These are phyloP conservation scores for Plectosphaerella plurivora DNA, from an alignment of 2,329 filamentous ascomycete species.

Conservation along the genomic window DNA sequence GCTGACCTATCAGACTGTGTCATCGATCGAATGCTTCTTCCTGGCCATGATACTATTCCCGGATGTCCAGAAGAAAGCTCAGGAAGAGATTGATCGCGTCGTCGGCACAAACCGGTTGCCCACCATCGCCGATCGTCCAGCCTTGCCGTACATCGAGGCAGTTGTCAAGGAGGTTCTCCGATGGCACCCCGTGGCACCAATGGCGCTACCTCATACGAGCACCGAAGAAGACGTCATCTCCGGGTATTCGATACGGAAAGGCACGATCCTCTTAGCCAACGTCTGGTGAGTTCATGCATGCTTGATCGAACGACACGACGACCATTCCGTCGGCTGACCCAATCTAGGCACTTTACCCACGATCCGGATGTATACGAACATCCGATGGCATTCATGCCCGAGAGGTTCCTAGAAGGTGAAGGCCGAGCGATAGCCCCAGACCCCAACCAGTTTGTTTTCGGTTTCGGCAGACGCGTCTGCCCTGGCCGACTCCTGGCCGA, in stretches of 20 bases:
- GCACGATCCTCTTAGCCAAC: conserved; percentile 37
- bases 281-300: conserved; percentile 40
- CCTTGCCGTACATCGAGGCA: conserved; percentile 48
- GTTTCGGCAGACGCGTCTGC: conserved; percentile 15
- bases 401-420: conserved; percentile 19
- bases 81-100: conserved; percentile 46
- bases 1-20: conserved; percentile 17
- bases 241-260: conserved; percentile 51
- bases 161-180: conserved; percentile 52
- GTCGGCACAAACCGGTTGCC: conserved; percentile 43
- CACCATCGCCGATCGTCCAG: conserved; percentile 38
- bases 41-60: conserved; percentile 42
- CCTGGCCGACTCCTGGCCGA: conserved; percentile 15
- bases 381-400: conserved; percentile 25
- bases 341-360: conserved; percentile 6
- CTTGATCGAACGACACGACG: not conserved
- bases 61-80: conserved; percentile 37
- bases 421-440: conserved; percentile 7
- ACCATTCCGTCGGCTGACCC: not conserved
- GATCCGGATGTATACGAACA: conserved; percentile 61
- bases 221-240: conserved; percentile 48
- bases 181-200: conserved; percentile 49
- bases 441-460: conserved; percentile 11
- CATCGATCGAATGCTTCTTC: conserved; percentile 35
- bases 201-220: conserved; percentile 14